These are phyloP conservation scores for Yamadazyma membranifaciens DNA, from an alignment of 1,139 yeast genomes.

Conservation along the genomic window DNA sequence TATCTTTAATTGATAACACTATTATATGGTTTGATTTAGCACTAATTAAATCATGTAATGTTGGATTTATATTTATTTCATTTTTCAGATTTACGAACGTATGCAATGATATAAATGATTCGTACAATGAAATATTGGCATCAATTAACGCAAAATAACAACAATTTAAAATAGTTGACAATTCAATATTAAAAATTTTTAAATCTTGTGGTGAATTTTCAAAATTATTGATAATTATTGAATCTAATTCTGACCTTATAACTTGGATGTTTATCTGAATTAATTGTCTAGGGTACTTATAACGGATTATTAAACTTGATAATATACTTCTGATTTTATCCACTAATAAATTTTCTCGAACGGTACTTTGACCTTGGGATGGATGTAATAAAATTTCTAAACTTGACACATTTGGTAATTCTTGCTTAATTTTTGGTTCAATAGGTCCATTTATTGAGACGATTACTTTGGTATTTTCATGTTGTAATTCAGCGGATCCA, in stretches of 20 bases:
- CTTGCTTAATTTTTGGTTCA: constrained; percentile 82
- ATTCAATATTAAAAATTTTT: constrained; percentile 50
- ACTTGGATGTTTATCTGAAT: constrained; percentile 88
- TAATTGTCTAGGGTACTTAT: constrained; percentile 76
- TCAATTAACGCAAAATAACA: constrained; percentile 71
- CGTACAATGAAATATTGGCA: constrained; percentile 69
- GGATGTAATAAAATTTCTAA: constrained; percentile 84
- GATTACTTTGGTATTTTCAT: constrained; percentile 55
- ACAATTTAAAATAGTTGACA: constrained; percentile 72
- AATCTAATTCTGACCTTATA: constrained; percentile 16
- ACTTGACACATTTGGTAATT: constrained; percentile 74
- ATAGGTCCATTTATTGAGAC: constrained; percentile 89
- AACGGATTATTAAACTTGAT: constrained; percentile 60
- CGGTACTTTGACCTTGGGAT: constrained; percentile 67
- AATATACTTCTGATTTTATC: constrained; percentile 66
- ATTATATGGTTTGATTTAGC: constrained; percentile 65
- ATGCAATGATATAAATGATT: constrained; percentile 57
- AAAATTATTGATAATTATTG: constrained; percentile 48
- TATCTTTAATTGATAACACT: constrained; percentile 58
- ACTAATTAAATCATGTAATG: constrained; percentile 31
- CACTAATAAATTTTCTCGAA: constrained; percentile 77
- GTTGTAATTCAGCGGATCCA: constrained; percentile 68
- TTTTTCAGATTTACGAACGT: constrained; percentile 19
- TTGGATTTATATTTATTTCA: constrained; percentile 44
- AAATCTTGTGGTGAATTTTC: constrained; percentile 21